These are phyloP conservation scores for Pelargonium nanum DNA, from an alignment of 345 rosid genomes.

Conservation along the genomic window DNA sequence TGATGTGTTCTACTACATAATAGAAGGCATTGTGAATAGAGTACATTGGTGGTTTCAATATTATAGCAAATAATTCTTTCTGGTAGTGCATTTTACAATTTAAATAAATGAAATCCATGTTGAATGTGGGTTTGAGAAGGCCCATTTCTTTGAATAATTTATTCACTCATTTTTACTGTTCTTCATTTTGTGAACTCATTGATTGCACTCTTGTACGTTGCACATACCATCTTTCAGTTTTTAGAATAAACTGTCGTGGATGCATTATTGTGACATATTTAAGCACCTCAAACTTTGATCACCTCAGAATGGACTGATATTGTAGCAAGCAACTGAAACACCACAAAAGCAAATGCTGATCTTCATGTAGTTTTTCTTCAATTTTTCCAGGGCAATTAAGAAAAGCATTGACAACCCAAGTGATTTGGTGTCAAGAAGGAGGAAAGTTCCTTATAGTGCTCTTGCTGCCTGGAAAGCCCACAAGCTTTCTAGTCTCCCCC, in stretches of 20 bases:
- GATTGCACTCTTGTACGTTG: background rate
- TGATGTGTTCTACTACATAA: background rate
- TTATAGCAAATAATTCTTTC: no score
- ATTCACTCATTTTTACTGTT: no score
- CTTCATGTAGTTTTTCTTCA: conserved; percentile 2
- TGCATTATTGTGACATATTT: background rate
- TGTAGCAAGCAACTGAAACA: no score
- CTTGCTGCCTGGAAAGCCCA: conserved; percentile 31
- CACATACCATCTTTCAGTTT: background rate
- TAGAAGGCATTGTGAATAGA: background rate
- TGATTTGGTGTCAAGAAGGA: conserved; percentile 47
- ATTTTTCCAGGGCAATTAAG: conserved; percentile 43
- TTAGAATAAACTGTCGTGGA: background rate
- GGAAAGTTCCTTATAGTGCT: conserved; percentile 29
- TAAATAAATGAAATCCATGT: background rate
- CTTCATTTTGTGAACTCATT: background rate
- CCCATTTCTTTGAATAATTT: no score
- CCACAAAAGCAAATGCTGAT: background rate
- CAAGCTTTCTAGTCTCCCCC: conserved; percentile 24
- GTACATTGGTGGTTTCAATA: no score
- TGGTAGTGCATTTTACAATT: background rate
- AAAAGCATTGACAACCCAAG: conserved; percentile 43
- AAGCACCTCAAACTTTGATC: background rate
- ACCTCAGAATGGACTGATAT: no score
- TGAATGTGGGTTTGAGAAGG: background rate